These are phyloP conservation scores for Pseudocercospora macadamiae DNA, from an alignment of 2,329 filamentous ascomycete species.

Conservation along the genomic window DNA sequence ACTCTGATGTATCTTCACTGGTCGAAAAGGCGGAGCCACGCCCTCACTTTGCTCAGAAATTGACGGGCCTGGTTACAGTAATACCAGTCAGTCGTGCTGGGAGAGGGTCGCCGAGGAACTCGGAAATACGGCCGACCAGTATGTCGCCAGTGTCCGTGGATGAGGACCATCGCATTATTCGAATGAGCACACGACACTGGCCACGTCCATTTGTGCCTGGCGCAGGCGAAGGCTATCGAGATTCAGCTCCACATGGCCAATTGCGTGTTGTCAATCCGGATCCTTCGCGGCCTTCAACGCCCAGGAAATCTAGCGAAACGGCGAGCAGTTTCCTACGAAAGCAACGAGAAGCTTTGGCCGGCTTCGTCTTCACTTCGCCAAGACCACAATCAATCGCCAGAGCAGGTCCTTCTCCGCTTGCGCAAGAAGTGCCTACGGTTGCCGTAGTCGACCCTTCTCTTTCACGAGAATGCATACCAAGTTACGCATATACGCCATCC, in stretches of 20 bases:
- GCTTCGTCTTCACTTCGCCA: slow-evolving; percentile 19
- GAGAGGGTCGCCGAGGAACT: slow-evolving; percentile 22
- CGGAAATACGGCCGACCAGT: slow-evolving; percentile 20
- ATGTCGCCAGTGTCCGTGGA: slow-evolving; percentile 33
- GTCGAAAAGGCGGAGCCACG: slow-evolving; percentile 18
- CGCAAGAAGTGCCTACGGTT: slow-evolving; percentile 13
- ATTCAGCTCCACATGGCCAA: slow-evolving; percentile 31
- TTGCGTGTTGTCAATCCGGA: slow-evolving; percentile 41
- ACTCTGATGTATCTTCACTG: slow-evolving; percentile 14
- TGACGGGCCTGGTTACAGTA: background rate
- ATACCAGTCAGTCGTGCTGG: slow-evolving; percentile 12
- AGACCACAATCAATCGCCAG: slow-evolving; percentile 9
- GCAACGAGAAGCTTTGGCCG: slow-evolving; percentile 27
- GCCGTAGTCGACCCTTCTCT: slow-evolving; percentile 27
- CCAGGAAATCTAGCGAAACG: slow-evolving; percentile 21
- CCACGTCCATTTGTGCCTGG: slow-evolving; percentile 37
- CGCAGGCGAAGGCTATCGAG: slow-evolving; percentile 37
- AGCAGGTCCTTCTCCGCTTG: slow-evolving; percentile 13
- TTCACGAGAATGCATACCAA: slow-evolving; percentile 29
- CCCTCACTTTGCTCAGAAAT: slow-evolving; percentile 11
- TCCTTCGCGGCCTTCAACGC: slow-evolving; percentile 30
- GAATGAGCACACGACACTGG: slow-evolving; percentile 39
- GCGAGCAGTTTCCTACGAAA: slow-evolving; percentile 26
- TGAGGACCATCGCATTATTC: slow-evolving; percentile 39
- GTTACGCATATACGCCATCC: slow-evolving; percentile 24